Conservation (phyloP, 495 filamentous ascomycete species). For the Talaromyces ruber region DNA sequence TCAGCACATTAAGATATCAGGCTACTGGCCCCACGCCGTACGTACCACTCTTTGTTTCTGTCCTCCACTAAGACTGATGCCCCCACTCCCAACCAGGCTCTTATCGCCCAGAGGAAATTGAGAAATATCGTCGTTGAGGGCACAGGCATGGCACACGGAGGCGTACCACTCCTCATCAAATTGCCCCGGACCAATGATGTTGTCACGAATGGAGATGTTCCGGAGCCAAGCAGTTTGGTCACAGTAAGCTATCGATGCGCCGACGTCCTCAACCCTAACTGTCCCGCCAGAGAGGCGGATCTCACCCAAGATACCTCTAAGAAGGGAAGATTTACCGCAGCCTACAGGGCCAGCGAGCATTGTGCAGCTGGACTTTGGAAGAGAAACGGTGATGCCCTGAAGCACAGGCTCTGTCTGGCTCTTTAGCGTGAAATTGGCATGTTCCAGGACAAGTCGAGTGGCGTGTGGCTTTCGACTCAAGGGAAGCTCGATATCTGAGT, state of each 20-base stretch:
- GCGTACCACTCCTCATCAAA: conserved; percentile 51
- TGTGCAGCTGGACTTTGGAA: conserved; percentile 28
- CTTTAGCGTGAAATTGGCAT: conserved; percentile 44
- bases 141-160: conserved; percentile 53
- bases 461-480: not conserved
- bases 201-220: conserved; percentile 50
- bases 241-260: conserved; percentile 39
- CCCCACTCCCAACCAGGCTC: conserved; percentile 54
- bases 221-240: conserved; percentile 44
- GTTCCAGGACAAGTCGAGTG: conserved; percentile 22
- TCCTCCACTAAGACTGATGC: conserved; percentile 55
- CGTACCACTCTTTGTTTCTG: conserved; percentile 54
- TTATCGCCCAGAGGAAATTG: conserved; percentile 47
- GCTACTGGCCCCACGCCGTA: conserved; percentile 2
- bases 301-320: conserved; percentile 18
- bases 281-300: conserved; percentile 31
- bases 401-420: conserved; percentile 33
- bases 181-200: conserved; percentile 43
- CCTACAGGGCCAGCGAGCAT: conserved; percentile 16
- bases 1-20: not conserved
- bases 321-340: conserved; percentile 20
- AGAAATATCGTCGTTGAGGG: conserved; percentile 46
- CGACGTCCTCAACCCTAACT: conserved; percentile 18
- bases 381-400: conserved; percentile 25
- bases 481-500: not conserved